Conservation (phyloP, 441 rosid species). For the Bruguiera hainesii region DNA sequence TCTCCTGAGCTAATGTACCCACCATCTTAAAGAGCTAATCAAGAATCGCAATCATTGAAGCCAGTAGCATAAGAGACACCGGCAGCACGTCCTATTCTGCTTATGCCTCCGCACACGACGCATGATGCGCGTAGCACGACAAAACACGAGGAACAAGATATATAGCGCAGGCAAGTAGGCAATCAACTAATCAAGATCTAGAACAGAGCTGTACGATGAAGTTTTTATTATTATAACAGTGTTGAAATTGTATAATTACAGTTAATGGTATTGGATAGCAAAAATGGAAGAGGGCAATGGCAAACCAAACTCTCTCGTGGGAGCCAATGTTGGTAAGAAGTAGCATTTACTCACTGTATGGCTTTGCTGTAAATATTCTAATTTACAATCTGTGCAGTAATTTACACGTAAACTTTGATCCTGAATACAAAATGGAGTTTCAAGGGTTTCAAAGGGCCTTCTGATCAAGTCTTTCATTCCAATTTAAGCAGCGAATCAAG, state of each 20-base stretch:
- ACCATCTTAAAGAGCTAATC: neutral
- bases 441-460: constrained; percentile 58
- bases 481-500: constrained; percentile 91
- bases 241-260: constrained; percentile 9
- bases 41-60: neutral
- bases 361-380: constrained; percentile 22
- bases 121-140: too few species aligned
- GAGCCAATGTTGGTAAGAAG: constrained; percentile 18
- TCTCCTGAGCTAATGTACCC: neutral
- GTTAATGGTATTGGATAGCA: neutral
- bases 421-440: constrained; percentile 15
- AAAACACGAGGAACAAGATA: too few species aligned
- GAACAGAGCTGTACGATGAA: neutral
- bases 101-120: too few species aligned
- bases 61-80: neutral
- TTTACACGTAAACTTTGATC: constrained; percentile 33
- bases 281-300: neutral
- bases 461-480: constrained; percentile 95
- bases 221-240: constrained; percentile 8
- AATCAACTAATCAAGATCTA: constrained; percentile 10
- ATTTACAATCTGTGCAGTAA: constrained; percentile 45
- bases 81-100: too few species aligned
- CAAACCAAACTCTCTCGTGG: constrained; percentile 22
- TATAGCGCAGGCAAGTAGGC: constrained; percentile 2
- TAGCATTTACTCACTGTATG: constrained; percentile 9